phyloP scores from a whole-genome alignment of 2,329 filamentous ascomycete species.

The Colletotrichum sp. region DNA sequence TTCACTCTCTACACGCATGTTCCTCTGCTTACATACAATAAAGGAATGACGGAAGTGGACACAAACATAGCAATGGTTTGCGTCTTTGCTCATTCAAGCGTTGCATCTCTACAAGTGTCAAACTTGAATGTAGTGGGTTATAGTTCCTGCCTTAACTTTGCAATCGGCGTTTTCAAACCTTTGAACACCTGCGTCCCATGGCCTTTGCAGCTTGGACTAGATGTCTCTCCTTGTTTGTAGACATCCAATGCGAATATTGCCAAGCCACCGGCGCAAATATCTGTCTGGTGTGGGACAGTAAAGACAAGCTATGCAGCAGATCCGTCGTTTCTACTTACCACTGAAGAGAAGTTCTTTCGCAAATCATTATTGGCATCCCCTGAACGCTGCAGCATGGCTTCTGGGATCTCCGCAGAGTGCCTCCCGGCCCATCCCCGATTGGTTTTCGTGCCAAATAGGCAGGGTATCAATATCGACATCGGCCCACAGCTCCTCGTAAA shows the following conservation, averaged over 20 bases:
- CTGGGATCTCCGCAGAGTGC: not conserved
- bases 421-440: not conserved
- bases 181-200: too few relatives aligned
- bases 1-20: not conserved
- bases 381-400: not conserved
- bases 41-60: not conserved
- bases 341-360: not conserved
- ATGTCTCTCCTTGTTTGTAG: not conserved
- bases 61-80: not conserved
- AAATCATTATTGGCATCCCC: not conserved
- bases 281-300: not conserved
- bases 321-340: not conserved
- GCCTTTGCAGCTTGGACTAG: not conserved
- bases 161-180: too few relatives aligned
- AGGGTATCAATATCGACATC: not conserved
- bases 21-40: not conserved
- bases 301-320: not conserved
- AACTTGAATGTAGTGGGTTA: too few relatives aligned
- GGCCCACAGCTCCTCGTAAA: not conserved
- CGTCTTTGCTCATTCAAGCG: not conserved
- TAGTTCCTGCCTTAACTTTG: too few relatives aligned
- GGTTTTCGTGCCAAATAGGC: not conserved
- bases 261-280: not conserved
- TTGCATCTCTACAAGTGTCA: not conserved
- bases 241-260: not conserved